phyloP scores from a whole-genome alignment of 2,329 filamentous ascomycete species.

The Microcyclospora tardicrescens region DNA sequence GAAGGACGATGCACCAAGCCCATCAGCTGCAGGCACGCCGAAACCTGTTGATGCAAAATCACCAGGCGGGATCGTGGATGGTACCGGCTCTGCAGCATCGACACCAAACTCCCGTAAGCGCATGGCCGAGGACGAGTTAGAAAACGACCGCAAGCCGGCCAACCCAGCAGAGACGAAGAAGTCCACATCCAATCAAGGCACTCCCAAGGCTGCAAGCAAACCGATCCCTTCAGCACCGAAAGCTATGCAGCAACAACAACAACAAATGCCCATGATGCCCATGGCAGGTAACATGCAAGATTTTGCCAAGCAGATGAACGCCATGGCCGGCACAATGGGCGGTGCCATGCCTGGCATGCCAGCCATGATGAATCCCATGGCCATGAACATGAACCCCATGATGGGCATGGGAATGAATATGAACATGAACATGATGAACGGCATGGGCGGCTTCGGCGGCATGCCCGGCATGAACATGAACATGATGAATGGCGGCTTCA shows the following conservation, averaged over 20 bases:
- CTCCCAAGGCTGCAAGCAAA: slow-evolving; percentile 12
- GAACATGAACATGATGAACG: slow-evolving; percentile 12
- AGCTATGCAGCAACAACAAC: slow-evolving; percentile 5
- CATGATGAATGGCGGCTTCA: slow-evolving; percentile 8
- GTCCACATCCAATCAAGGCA: slow-evolving; percentile 22
- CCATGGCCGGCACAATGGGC: slow-evolving; percentile 19
- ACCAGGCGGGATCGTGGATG: slow-evolving; percentile 11
- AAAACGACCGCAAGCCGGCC: slow-evolving; percentile 29
- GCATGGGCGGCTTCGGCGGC: slow-evolving; percentile 15
- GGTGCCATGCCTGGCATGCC: slow-evolving; percentile 9
- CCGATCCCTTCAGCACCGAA: slow-evolving; percentile 16
- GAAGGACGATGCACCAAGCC: slow-evolving; percentile 25
- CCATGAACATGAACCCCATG: slow-evolving; percentile 19
- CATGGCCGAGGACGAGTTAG: slow-evolving; percentile 57
- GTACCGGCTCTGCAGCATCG: slow-evolving; percentile 21
- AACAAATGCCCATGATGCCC: slow-evolving; percentile 3
- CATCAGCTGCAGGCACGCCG: slow-evolving; percentile 8
- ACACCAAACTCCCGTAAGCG: slow-evolving; percentile 57
- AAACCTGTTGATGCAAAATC: slow-evolving; percentile 9
- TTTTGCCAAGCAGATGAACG: slow-evolving; percentile 35
- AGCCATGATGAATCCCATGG: slow-evolving; percentile 17
- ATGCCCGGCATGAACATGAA: slow-evolving; percentile 22
- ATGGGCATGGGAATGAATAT: slow-evolving; percentile 13
- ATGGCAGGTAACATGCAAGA: slow-evolving; percentile 22
- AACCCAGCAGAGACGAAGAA: slow-evolving; percentile 33